Evolutionary conservation across 495 filamentous ascomycete genomes (phyloP).

Genomic region (Trichocladium antarcticum): DNA sequence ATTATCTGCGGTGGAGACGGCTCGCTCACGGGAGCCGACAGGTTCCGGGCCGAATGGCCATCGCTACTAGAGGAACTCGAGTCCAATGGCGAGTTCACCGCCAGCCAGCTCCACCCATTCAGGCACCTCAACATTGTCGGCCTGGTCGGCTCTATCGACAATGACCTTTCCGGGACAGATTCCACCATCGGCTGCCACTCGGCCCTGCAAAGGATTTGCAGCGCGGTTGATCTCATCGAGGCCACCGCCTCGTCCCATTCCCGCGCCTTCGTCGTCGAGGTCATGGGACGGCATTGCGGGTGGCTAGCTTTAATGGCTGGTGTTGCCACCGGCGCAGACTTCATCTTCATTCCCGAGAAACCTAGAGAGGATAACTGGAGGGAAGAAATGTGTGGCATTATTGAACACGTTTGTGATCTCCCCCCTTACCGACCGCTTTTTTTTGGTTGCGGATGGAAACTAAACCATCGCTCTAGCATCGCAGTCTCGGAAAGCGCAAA

Average conservation of each 20-base stretch:
- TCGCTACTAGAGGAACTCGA: constrained; percentile 75
- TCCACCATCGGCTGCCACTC: constrained; percentile 97
- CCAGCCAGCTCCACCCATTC: constrained; percentile 59
- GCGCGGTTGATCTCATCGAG: constrained; percentile 92
- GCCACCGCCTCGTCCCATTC: constrained; percentile 96
- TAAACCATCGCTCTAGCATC: constrained; percentile 50
- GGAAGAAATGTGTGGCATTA: constrained; percentile 73
- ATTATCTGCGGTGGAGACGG: constrained; percentile 97
- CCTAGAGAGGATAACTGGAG: constrained; percentile 82
- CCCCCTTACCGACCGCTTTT: not conserved
- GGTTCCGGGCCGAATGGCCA: constrained; percentile 86
- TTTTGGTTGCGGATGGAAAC: not conserved
- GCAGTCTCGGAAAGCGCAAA: constrained; percentile 82
- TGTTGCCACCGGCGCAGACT: constrained; percentile 91
- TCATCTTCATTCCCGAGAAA: constrained; percentile 93
- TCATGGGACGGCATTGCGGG: constrained; percentile 98
- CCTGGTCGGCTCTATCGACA: constrained; percentile 94
- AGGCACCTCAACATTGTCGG: constrained; percentile 88
- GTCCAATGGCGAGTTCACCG: constrained; percentile 50
- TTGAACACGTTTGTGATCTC: constrained; percentile 52
- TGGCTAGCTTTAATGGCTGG: constrained; percentile 97
- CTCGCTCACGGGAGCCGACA: constrained; percentile 90
- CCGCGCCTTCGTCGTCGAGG: constrained; percentile 93
- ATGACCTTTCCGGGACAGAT: constrained; percentile 93
- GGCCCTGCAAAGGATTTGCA: constrained; percentile 81